Percentiles rank a stretch among this genome's conserved stretches.
Conservation (phyloP, 129 eudicot species). For the Lactuca saligna region DNA sequence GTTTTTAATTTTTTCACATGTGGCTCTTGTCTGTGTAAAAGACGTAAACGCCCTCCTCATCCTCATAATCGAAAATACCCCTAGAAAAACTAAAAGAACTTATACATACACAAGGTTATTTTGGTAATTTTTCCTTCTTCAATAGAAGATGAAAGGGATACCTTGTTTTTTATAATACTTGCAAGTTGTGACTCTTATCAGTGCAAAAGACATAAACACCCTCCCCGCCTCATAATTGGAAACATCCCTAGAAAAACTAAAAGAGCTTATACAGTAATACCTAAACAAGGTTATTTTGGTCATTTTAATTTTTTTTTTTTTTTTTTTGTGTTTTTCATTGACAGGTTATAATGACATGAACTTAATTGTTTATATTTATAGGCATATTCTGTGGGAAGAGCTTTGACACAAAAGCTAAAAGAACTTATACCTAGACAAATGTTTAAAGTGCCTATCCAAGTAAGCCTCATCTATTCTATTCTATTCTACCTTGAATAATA, state of each 20-base stretch:
- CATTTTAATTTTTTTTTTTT: no score
- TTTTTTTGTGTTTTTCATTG: slow-evolving; percentile 5
- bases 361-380: slow-evolving; percentile 29
- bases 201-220: not conserved
- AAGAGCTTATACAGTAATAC: not conserved
- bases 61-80: not conserved
- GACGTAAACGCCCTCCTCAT: not conserved
- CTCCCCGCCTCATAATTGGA: not conserved
- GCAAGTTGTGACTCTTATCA: not conserved
- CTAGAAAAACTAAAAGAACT: not conserved
- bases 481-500: no score
- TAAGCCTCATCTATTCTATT: slow-evolving; percentile 18
- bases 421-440: slow-evolving; percentile 97
- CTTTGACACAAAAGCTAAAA: slow-evolving; percentile 93
- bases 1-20: not conserved
- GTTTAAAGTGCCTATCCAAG: slow-evolving; percentile 98
- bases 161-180: not conserved
- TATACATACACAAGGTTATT: slow-evolving; percentile 59
- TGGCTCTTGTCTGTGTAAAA: not conserved
- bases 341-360: slow-evolving; percentile 16
- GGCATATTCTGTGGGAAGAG: slow-evolving; percentile 98
- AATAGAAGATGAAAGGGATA: slow-evolving; percentile 1
- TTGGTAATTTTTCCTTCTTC: slow-evolving; percentile 7
- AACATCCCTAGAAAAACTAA: not conserved
- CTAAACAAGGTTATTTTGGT: slow-evolving; percentile 60